These are phyloP conservation scores for Talaromyces sp. DNA, from an alignment of 2,329 filamentous ascomycete genomes.

Conservation along the genomic window DNA sequence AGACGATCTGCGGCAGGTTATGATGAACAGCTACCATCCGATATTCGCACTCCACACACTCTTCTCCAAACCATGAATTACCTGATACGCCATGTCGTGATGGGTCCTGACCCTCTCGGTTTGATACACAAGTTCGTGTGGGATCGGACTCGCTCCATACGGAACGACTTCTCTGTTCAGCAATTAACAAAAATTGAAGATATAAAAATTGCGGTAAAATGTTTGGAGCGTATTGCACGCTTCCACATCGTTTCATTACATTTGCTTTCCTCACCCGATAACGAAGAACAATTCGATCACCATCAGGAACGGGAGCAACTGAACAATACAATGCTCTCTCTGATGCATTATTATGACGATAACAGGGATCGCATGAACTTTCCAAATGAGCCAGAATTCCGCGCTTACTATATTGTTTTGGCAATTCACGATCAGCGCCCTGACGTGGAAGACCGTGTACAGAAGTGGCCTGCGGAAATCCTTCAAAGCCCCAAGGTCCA, in stretches of 20 bases:
- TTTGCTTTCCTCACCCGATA: slow-evolving; percentile 52
- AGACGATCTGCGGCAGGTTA: slow-evolving; percentile 61
- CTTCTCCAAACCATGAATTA: slow-evolving; percentile 49
- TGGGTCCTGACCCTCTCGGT: slow-evolving; percentile 48
- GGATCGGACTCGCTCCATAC: slow-evolving; percentile 62
- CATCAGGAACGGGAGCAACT: slow-evolving; percentile 64
- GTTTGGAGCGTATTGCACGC: slow-evolving; percentile 61
- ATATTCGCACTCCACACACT: slow-evolving; percentile 57
- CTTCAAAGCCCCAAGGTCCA: slow-evolving; percentile 53
- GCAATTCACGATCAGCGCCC: slow-evolving; percentile 52
- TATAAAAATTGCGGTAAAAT: slow-evolving; percentile 56
- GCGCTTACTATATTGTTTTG: slow-evolving; percentile 60
- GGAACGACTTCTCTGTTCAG: slow-evolving; percentile 64
- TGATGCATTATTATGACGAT: slow-evolving; percentile 61
- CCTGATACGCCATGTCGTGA: slow-evolving; percentile 50
- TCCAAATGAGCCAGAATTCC: slow-evolving; percentile 61
- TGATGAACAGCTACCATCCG: slow-evolving; percentile 61
- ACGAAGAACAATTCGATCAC: slow-evolving; percentile 53
- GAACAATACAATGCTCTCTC: slow-evolving; percentile 59
- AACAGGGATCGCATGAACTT: slow-evolving; percentile 49
- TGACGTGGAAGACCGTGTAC: slow-evolving; percentile 57
- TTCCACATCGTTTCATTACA: slow-evolving; percentile 63
- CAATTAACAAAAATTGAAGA: slow-evolving; percentile 56
- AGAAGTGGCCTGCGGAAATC: slow-evolving; percentile 53
- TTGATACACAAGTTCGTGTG: slow-evolving; percentile 62